Evolutionary conservation across 2,329 filamentous ascomycete genomes (phyloP).

Genomic region (Colletotrichum limetticola): DNA sequence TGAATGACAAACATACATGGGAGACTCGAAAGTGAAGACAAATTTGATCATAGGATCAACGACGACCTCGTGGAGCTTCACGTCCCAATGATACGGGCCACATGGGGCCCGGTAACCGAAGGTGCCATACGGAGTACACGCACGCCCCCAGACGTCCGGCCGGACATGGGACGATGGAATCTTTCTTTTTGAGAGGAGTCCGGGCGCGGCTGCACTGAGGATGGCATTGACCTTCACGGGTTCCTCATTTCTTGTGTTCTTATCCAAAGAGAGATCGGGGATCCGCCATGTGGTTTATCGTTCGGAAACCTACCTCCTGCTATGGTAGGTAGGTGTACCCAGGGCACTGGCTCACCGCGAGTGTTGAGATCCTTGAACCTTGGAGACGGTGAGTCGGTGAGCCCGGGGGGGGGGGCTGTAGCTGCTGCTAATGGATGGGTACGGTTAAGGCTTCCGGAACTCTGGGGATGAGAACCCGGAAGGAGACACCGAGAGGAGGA

Average conservation of each 20-base stretch:
- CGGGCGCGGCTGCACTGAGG: conserved; percentile 4
- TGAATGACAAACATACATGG: not conserved
- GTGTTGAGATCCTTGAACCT: conserved; percentile 5
- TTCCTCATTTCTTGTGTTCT: not conserved
- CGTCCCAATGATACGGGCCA: conserved; percentile 17
- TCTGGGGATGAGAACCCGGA: not conserved
- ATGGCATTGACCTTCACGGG: conserved; percentile 13
- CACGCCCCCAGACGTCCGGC: not conserved
- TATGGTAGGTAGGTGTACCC: not conserved
- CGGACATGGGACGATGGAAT: not conserved
- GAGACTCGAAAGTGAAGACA: not conserved
- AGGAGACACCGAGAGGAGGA: not conserved
- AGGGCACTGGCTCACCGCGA: conserved; percentile 14
- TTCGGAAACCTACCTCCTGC: conserved; percentile 8
- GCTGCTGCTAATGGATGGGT: not conserved
- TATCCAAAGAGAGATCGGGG: conserved; percentile 25
- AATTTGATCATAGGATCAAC: not conserved
- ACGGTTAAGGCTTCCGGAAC: not conserved
- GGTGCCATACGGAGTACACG: not conserved
- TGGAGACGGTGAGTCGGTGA: not conserved
- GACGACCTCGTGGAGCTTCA: not conserved
- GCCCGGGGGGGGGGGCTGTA: not conserved
- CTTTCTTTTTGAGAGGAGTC: not conserved
- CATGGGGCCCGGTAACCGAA: conserved; percentile 4
- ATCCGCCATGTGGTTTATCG: conserved; percentile 27